phyloP scores from a whole-genome alignment of 2,329 filamentous ascomycete genomes.

The Calonectria leucothoes region DNA sequence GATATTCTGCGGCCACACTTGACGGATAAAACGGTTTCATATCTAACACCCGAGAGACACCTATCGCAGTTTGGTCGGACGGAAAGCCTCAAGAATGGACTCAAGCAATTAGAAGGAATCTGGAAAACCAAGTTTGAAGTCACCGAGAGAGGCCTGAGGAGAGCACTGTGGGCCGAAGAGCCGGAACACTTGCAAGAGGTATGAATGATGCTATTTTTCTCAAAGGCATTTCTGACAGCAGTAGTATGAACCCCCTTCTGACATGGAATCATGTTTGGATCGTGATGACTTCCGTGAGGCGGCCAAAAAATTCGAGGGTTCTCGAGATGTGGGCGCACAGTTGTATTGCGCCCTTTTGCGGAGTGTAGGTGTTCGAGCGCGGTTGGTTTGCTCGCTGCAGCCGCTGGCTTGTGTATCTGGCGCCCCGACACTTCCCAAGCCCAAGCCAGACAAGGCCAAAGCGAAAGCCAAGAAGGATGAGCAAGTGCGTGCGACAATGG shows the following conservation, averaged over 20 bases:
- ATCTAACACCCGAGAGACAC: slow-evolving; percentile 75
- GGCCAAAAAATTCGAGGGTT: slow-evolving; percentile 78
- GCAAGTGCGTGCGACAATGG: slow-evolving; percentile 52
- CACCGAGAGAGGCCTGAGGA: slow-evolving; percentile 76
- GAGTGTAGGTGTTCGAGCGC: slow-evolving; percentile 81
- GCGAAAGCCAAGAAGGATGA: slow-evolving; percentile 48
- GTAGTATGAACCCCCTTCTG: slow-evolving; percentile 67
- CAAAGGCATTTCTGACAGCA: slow-evolving; percentile 33
- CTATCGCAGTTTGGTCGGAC: slow-evolving; percentile 81
- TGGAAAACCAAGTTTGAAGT: slow-evolving; percentile 79
- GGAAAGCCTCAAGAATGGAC: slow-evolving; percentile 80
- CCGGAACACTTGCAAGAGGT: slow-evolving; percentile 70
- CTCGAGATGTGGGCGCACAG: slow-evolving; percentile 89
- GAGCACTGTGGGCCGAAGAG: slow-evolving; percentile 81
- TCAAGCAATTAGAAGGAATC: slow-evolving; percentile 74
- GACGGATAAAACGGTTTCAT: slow-evolving; percentile 71
- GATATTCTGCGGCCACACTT: slow-evolving; percentile 73
- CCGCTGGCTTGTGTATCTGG: slow-evolving; percentile 75
- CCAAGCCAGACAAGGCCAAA: slow-evolving; percentile 44
- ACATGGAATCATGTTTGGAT: slow-evolving; percentile 76
- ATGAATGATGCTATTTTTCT: slow-evolving; percentile 38
- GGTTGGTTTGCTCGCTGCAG: slow-evolving; percentile 92
- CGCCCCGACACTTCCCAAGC: slow-evolving; percentile 60
- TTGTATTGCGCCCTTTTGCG: slow-evolving; percentile 90
- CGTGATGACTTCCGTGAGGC: slow-evolving; percentile 79